A percentile compares a stretch with the other conserved stretches of the same genome.
phyloP scores from a whole-genome alignment of 768 basidiomycete genomes.

The Dendrothele bispora region DNA sequence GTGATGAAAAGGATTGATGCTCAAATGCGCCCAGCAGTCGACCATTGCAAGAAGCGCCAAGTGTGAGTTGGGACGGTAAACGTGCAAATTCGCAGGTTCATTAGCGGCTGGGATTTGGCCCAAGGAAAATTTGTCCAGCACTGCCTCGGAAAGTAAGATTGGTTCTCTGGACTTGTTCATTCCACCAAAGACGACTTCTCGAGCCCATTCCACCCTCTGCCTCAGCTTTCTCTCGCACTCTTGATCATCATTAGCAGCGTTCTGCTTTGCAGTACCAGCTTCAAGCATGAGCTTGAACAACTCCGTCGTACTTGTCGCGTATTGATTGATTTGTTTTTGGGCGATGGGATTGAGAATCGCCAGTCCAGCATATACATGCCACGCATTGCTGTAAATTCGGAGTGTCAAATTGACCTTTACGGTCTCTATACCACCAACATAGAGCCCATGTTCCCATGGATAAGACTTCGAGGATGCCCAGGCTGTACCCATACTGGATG shows the following conservation, averaged over 20 bases:
- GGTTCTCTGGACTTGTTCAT: slow-evolving; percentile 42
- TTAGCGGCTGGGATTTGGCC: slow-evolving; percentile 37
- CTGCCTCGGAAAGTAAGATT: slow-evolving; percentile 79
- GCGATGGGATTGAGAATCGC: slow-evolving; percentile 95
- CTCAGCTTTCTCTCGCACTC: slow-evolving; percentile 47
- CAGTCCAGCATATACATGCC: slow-evolving; percentile 98
- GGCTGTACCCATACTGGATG: slow-evolving; percentile 94
- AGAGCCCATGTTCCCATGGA: slow-evolving; percentile 94
- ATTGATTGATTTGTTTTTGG: slow-evolving; percentile 85
- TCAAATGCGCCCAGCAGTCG: slow-evolving; percentile 92
- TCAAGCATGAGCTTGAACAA: slow-evolving; percentile 95
- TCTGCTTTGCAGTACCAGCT: slow-evolving; percentile 39
- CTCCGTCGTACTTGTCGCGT: slow-evolving; percentile 78
- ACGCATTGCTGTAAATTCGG: slow-evolving; percentile 94
- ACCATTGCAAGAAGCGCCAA: slow-evolving; percentile 96
- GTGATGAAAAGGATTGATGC: slow-evolving; percentile 87
- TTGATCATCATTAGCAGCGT: not conserved
- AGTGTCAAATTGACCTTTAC: slow-evolving; percentile 96
- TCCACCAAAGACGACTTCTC: slow-evolving; percentile 73
- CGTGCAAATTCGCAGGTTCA: slow-evolving; percentile 49
- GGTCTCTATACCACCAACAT: slow-evolving; percentile 95
- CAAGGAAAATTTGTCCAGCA: slow-evolving; percentile 88
- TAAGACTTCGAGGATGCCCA: slow-evolving; percentile 81
- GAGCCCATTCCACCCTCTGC: slow-evolving; percentile 69
- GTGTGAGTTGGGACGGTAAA: slow-evolving; percentile 81